Conservation (phyloP, 2,329 filamentous ascomycete genomes). For the Cytospora leucostoma region DNA sequence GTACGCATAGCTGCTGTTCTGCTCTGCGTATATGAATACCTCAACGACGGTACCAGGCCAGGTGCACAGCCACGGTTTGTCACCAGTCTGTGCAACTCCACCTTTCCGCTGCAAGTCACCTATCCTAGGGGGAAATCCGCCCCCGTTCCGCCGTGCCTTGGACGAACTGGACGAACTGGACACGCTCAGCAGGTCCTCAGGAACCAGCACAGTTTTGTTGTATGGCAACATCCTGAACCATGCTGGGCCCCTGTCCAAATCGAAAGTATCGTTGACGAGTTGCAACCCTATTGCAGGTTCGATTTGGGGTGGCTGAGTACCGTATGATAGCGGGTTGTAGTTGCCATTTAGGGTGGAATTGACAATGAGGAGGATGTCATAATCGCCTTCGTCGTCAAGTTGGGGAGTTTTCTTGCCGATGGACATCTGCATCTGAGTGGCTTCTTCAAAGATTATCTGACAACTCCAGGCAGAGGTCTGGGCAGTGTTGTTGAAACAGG, state of each 20-base stretch:
- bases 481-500: conserved; percentile 58
- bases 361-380: conserved; percentile 44
- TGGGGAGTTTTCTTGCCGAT: conserved; percentile 38
- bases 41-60: conserved; percentile 60
- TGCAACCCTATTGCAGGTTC: conserved; percentile 41
- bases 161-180: conserved; percentile 28
- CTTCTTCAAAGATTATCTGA: conserved; percentile 50
- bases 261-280: conserved; percentile 55
- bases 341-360: conserved; percentile 40
- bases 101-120: conserved; percentile 43
- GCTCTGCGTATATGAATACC: conserved; percentile 57
- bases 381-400: conserved; percentile 37
- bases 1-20: conserved; percentile 47
- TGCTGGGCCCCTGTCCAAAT: conserved; percentile 52
- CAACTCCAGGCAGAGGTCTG: conserved; percentile 66
- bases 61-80: conserved; percentile 59
- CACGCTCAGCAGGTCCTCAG: conserved; percentile 42
- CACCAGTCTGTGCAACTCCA: conserved; percentile 45
- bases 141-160: conserved; percentile 31
- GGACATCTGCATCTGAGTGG: conserved; percentile 42
- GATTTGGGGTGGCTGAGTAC: conserved; percentile 54
- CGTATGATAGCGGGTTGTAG: conserved; percentile 45
- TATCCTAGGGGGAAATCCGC: conserved; percentile 21
- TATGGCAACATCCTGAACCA: conserved; percentile 53
- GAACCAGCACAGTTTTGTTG: conserved; percentile 59